Evolutionary conservation across 2,329 filamentous ascomycete species (phyloP).

Genomic region (Talaromyces sp.): DNA sequence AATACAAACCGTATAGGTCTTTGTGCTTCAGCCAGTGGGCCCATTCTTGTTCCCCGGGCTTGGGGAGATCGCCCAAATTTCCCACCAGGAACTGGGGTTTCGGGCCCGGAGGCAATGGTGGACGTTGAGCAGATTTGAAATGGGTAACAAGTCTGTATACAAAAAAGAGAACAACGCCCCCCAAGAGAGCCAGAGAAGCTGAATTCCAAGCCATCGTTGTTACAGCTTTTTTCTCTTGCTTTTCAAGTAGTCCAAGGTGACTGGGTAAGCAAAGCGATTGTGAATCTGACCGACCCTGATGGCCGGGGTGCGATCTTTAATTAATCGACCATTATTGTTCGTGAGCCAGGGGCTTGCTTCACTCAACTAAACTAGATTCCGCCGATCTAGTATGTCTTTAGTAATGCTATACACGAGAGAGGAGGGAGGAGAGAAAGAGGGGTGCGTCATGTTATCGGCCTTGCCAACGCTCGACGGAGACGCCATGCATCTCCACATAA

Average conservation of each 20-base stretch:
- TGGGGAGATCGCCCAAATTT: slow-evolving; percentile 47
- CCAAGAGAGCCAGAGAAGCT: not conserved
- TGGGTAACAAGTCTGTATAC: slow-evolving; percentile 5
- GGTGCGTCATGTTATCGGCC: not conserved
- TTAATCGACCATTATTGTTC: not conserved
- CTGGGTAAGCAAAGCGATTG: not conserved
- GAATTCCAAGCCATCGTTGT: slow-evolving; percentile 4
- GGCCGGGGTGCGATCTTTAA: not conserved
- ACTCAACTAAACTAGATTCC: not conserved
- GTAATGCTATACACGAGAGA: not conserved
- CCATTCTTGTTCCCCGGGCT: slow-evolving; percentile 31
- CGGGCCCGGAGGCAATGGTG: slow-evolving; percentile 43
- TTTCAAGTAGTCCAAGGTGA: not conserved
- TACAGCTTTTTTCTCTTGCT: not conserved
- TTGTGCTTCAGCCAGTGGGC: slow-evolving; percentile 43
- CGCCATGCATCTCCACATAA: not conserved
- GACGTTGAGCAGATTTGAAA: slow-evolving; percentile 6
- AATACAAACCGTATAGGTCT: slow-evolving; percentile 29
- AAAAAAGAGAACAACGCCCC: slow-evolving; percentile 2
- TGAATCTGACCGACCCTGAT: not conserved
- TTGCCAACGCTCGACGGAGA: not conserved
- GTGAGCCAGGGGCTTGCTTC: not conserved
- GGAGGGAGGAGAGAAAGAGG: not conserved
- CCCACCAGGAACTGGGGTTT: slow-evolving; percentile 45
- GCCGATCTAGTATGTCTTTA: not conserved